Base-by-base conservation (phyloP, 192 early-diverging fungal genomes). In the Rhizophagus sp. region DNA sequence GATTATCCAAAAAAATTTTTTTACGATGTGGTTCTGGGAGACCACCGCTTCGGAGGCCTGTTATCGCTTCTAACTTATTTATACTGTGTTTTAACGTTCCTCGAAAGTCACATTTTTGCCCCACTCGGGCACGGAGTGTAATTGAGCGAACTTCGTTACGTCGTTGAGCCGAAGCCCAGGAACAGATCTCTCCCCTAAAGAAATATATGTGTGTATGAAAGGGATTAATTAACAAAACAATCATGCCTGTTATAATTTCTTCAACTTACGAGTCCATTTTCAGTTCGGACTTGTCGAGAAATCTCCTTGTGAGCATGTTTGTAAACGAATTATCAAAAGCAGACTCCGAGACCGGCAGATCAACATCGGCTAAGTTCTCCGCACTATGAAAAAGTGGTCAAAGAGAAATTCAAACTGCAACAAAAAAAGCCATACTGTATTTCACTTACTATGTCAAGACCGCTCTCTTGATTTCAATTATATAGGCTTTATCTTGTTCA, bases 261-360 rank as follows among this genome's bases (percentile, higher is more conserved):
- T 76, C 8, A 65, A 81, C 64, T 81, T 69, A 81, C 80, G 78
- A 30, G 25, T 81, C 80, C 74, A 81, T 81, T 41, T 81, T 81
- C 19, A 81, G 39, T 52, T 81, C 80, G 25, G 17, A 33, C 33
- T 61, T 66, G 30, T 81, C 74, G 4, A 81, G 62, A 61, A 76
- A 81, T 81, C 80, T 75, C 22, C 65, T 81, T 66, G 65, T 57
- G 1, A 81, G 74, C 80, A 81, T 81, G 4, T 81, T 81, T 15
- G 74, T 75, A 68, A 81, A 81, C 11, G 10, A 69, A 70, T 76
- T 81, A 68, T 81, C 73, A 47, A 69, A 81, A 57, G 73, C 30
- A 52, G 75, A 22, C 57, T 81, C 80, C 4, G 74, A 81, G 0
- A 80, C 36, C 44, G 70, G 79, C 62, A 80, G 11, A 49, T 80